Conservation (phyloP, 768 basidiomycete species). For the Trametes punicea region DNA sequence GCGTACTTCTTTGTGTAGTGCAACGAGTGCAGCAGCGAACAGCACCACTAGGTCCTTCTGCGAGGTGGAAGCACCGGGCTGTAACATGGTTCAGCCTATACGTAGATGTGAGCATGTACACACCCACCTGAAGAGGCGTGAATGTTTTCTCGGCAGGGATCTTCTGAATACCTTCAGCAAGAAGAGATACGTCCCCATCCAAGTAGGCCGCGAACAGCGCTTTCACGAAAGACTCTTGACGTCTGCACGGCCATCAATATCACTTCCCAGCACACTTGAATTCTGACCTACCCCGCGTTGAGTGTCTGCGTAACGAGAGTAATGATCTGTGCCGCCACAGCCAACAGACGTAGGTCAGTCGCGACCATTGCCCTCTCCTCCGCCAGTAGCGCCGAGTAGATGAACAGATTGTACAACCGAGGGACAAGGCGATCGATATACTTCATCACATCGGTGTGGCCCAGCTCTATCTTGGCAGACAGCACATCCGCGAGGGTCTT, state of each 20-base stretch:
- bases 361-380: constrained; percentile 29
- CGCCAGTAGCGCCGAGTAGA: constrained; percentile 37
- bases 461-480: constrained; percentile 41
- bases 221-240: constrained; percentile 57
- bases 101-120: not conserved
- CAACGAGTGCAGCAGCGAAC: constrained; percentile 62
- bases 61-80: constrained; percentile 41
- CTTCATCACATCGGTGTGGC: constrained; percentile 69
- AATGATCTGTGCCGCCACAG: constrained; percentile 62
- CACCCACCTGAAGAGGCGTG: constrained; percentile 50
- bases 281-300: constrained; percentile 54
- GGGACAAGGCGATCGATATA: constrained; percentile 78
- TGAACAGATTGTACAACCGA: constrained; percentile 61
- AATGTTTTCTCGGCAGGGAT: constrained; percentile 40
- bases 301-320: constrained; percentile 64
- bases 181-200: constrained; percentile 45
- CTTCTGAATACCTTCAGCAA: constrained; percentile 57
- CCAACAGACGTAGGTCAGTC: constrained; percentile 52
- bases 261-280: not conserved
- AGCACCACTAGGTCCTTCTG: constrained; percentile 67
- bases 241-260: constrained; percentile 39
- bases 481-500: constrained; percentile 65
- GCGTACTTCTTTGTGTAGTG: constrained; percentile 64
- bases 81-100: constrained; percentile 25
- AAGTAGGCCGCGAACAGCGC: constrained; percentile 53